A percentile compares a stretch with the other conserved stretches of the same genome.
These are phyloP conservation scores for Candida succiphila DNA, from an alignment of 805 yeast species.

Conservation along the genomic window DNA sequence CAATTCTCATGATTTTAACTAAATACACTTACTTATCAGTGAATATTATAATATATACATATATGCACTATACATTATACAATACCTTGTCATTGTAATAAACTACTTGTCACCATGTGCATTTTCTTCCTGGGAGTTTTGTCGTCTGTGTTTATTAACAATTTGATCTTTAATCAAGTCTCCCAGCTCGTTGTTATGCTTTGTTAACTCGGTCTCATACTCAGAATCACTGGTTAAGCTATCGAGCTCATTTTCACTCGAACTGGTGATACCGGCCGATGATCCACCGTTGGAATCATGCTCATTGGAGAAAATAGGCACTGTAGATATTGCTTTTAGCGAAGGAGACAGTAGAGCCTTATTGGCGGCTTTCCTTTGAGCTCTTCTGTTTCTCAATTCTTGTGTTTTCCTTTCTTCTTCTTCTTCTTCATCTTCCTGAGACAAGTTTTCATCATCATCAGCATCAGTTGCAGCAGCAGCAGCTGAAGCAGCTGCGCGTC, in stretches of 20 bases:
- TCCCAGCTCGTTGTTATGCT: constrained; percentile 1
- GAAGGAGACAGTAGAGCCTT: constrained; percentile 20
- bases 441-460: no score
- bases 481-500: constrained; percentile 6
- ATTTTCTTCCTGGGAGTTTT: no score
- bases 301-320: constrained; percentile 46
- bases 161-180: constrained; percentile 18
- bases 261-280: constrained; percentile 20
- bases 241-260: constrained; percentile 17
- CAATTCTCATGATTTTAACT: no score
- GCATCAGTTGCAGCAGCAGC: constrained; percentile 11
- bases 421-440: no score
- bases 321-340: constrained; percentile 33
- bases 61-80: no score
- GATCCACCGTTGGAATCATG: constrained; percentile 11
- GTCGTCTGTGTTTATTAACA: constrained; percentile 19
- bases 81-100: no score
- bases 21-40: no score
- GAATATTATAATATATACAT: no score
- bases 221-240: constrained; percentile 7
- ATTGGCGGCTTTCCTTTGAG: constrained; percentile 16
- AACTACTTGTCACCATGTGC: no score
- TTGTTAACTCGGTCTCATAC: neutral
- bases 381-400: constrained; percentile 33
- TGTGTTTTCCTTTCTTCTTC: constrained; percentile 41